Evolutionary conservation across 2,329 filamentous ascomycete genomes (phyloP).

Genomic region (Sporothrix luriei): DNA sequence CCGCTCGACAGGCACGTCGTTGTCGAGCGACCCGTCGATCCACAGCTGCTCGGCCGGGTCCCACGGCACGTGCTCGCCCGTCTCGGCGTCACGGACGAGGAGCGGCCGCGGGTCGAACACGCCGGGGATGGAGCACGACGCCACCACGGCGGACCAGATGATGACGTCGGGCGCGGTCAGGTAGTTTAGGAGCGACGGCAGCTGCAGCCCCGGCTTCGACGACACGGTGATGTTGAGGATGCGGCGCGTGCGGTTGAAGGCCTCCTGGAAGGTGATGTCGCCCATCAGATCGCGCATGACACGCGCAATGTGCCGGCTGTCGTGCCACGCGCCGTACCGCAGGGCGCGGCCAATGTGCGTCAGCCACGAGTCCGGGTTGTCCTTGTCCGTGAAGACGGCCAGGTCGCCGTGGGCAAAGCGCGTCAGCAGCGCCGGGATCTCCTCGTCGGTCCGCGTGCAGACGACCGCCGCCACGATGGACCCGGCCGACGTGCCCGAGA

Average conservation of each 20-base stretch:
- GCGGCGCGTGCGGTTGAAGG: constrained; percentile 88
- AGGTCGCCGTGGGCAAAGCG: constrained; percentile 79
- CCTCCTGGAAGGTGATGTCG: constrained; percentile 92
- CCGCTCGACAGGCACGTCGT: constrained; percentile 87
- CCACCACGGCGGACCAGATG: constrained; percentile 95
- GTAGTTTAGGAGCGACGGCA: constrained; percentile 86
- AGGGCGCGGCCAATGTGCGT: constrained; percentile 72
- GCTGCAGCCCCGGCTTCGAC: constrained; percentile 80
- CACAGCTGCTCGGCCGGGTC: constrained; percentile 81
- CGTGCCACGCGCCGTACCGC: constrained; percentile 81
- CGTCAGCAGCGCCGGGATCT: constrained; percentile 69
- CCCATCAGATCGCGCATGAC: constrained; percentile 82
- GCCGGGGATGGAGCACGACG: constrained; percentile 88
- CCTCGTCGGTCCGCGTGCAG: constrained; percentile 75
- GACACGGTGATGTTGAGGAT: constrained; percentile 95
- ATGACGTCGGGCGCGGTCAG: constrained; percentile 91
- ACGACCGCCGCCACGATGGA: constrained; percentile 83
- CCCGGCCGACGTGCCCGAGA: constrained; percentile 84
- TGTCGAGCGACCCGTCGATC: constrained; percentile 94
- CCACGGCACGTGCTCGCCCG: constrained; percentile 77
- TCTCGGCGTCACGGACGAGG: constrained; percentile 81
- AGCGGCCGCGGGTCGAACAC: constrained; percentile 79
- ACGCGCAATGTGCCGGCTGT: constrained; percentile 76
- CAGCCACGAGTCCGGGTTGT: constrained; percentile 62
- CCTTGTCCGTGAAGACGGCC: constrained; percentile 71